A percentile compares a stretch with the other conserved stretches of the same genome.
Evolutionary conservation across 1,284 basidiomycete genomes (phyloP).

Genomic region (Leccinum ambiguum): DNA sequence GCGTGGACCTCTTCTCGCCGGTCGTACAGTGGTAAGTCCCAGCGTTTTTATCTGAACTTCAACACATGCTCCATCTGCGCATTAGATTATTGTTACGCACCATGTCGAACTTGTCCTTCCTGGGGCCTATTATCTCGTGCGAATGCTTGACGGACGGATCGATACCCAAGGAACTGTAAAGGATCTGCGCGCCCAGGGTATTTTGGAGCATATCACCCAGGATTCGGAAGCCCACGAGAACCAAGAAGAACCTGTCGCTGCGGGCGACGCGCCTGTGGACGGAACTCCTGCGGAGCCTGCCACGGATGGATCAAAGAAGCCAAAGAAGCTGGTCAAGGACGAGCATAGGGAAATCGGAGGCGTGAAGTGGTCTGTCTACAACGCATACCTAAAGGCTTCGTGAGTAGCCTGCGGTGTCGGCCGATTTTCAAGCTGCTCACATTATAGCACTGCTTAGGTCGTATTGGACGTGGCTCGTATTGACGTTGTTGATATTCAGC

Average conservation of each 20-base stretch:
- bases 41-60: neutral
- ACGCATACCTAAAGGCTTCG: slow-evolving; percentile 60
- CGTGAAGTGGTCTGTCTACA: slow-evolving; percentile 67
- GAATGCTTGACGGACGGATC: slow-evolving; percentile 62
- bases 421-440: neutral
- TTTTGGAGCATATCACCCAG: slow-evolving; percentile 46
- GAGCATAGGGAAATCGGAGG: slow-evolving; percentile 60
- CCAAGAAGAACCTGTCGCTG: slow-evolving; percentile 21
- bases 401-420: slow-evolving; percentile 23
- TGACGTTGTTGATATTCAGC: slow-evolving; percentile 35
- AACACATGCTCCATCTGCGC: neutral
- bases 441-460: slow-evolving; percentile 33
- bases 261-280: slow-evolving; percentile 21
- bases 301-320: slow-evolving; percentile 36
- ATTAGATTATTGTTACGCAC: slow-evolving; percentile 60
- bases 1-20: slow-evolving; percentile 51
- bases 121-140: slow-evolving; percentile 54
- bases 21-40: slow-evolving; percentile 56
- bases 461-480: slow-evolving; percentile 50
- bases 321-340: slow-evolving; percentile 53
- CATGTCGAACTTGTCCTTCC: slow-evolving; percentile 64
- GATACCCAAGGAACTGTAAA: slow-evolving; percentile 54
- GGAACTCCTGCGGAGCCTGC: slow-evolving; percentile 13
- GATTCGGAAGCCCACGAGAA: slow-evolving; percentile 30
- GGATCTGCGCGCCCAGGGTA: slow-evolving; percentile 48